A percentile compares a stretch with the other conserved stretches of the same genome.
Evolutionary conservation across 2,329 filamentous ascomycete species (phyloP).

Genomic region (Catunica adiposa): DNA sequence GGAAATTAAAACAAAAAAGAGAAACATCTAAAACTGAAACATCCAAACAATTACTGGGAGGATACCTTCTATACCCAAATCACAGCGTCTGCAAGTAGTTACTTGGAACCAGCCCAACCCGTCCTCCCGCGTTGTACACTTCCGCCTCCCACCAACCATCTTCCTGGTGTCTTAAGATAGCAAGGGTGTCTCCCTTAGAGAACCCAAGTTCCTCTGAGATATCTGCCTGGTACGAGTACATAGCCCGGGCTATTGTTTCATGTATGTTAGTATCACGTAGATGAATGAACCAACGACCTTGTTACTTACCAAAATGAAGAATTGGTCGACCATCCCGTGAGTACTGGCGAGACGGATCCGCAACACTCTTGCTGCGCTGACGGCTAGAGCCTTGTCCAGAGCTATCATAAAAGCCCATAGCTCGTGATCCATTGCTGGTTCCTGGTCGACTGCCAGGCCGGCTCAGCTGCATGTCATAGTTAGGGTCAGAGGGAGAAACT

Average conservation of each 20-base stretch:
- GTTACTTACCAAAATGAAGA: constrained; percentile 74
- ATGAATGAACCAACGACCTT: background rate
- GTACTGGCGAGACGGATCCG: constrained; percentile 64
- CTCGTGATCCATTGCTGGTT: constrained; percentile 28
- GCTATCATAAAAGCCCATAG: constrained; percentile 41
- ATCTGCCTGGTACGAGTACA: constrained; percentile 87
- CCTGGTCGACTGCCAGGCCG: constrained; percentile 30
- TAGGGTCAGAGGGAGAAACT: constrained; percentile 37
- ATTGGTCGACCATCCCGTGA: constrained; percentile 77
- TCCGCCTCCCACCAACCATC: constrained; percentile 99
- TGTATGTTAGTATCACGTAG: constrained; percentile 2
- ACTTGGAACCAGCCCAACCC: constrained; percentile 46
- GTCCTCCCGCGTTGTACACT: constrained; percentile 51
- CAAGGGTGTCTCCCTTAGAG: constrained; percentile 77
- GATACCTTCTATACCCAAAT: no score
- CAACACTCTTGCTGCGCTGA: constrained; percentile 66
- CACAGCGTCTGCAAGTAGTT: constrained; percentile 42
- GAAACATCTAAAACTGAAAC: no score
- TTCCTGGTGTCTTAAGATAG: constrained; percentile 79
- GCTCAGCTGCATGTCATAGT: constrained; percentile 38
- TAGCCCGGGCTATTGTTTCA: constrained; percentile 64
- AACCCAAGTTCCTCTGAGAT: constrained; percentile 93
- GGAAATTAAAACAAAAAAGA: background rate
- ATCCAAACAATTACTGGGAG: no score
- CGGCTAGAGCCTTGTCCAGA: constrained; percentile 27